Evolutionary conservation across 164 flowering plant genomes (phyloP).

Genomic region (Magnolia changhungtana): DNA sequence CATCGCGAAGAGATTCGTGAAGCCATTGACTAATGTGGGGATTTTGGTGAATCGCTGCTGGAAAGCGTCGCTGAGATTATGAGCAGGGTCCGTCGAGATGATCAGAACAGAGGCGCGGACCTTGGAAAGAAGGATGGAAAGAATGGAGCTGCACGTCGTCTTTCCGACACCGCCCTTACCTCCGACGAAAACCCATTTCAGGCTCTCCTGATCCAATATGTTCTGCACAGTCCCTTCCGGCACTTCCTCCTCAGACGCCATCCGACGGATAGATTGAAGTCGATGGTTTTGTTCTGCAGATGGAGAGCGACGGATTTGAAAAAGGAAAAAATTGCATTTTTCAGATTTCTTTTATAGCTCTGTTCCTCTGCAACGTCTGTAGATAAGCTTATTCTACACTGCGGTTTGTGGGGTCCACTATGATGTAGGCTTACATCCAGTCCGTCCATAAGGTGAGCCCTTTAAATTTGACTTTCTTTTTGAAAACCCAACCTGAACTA

Average conservation of each 20-base stretch:
- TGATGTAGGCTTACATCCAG: too few relatives aligned
- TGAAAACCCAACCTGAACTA: too few relatives aligned
- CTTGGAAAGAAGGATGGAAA: slow-evolving; percentile 60
- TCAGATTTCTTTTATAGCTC: too few relatives aligned
- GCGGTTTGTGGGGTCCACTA: too few relatives aligned
- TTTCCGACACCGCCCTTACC: slow-evolving; percentile 99
- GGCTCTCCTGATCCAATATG: slow-evolving; percentile 69
- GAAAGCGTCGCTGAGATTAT: slow-evolving; percentile 91
- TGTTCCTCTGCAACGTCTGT: too few relatives aligned
- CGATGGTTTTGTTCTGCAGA: background rate
- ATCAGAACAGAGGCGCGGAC: slow-evolving; percentile 77
- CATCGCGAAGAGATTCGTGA: slow-evolving; percentile 85
- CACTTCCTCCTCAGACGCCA: slow-evolving; percentile 24
- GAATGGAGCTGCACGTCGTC: slow-evolving; percentile 85
- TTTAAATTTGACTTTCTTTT: too few relatives aligned
- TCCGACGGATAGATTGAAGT: slow-evolving; percentile 11
- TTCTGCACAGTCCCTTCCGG: slow-evolving; percentile 71
- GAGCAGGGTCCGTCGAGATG: slow-evolving; percentile 95
- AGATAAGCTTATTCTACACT: too few relatives aligned
- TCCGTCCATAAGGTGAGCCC: too few relatives aligned
- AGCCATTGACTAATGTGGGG: slow-evolving; percentile 83
- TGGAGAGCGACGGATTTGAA: too few relatives aligned
- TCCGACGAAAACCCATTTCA: slow-evolving; percentile 95
- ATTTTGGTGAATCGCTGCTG: slow-evolving; percentile 79
- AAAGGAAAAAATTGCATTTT: too few relatives aligned